These are phyloP conservation scores for Lactarius sanguifluus DNA, from an alignment of 768 basidiomycete genomes.

Conservation along the genomic window DNA sequence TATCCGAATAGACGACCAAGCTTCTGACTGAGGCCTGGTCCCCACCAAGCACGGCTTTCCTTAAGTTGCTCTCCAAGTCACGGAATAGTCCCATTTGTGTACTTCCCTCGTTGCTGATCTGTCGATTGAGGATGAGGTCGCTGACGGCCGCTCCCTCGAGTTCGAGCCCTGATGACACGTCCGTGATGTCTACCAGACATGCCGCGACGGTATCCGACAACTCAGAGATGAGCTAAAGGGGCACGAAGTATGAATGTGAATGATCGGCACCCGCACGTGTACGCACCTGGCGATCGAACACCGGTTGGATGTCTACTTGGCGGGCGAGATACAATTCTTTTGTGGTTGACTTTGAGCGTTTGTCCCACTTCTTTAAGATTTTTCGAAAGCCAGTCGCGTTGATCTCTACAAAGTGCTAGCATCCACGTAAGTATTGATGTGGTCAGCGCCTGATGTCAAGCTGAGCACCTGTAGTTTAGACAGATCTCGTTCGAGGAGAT, in stretches of 20 bases:
- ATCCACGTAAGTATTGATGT: constrained; percentile 25
- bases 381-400: constrained; percentile 97
- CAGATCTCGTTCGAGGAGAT: constrained; percentile 89
- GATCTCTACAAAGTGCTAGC: constrained; percentile 93
- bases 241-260: not conserved
- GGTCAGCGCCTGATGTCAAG: constrained; percentile 14
- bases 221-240: constrained; percentile 82
- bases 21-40: constrained; percentile 64
- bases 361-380: constrained; percentile 98
- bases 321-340: constrained; percentile 95
- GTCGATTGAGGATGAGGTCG: constrained; percentile 67
- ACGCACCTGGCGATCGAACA: constrained; percentile 89
- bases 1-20: constrained; percentile 67
- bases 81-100: constrained; percentile 71
- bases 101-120: constrained; percentile 62
- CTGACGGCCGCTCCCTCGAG: constrained; percentile 78
- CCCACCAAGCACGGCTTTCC: constrained; percentile 65
- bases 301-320: constrained; percentile 98
- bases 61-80: constrained; percentile 86
- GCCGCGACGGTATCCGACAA: constrained; percentile 89
- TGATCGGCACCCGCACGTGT: constrained; percentile 6
- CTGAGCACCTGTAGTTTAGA: constrained; percentile 83
- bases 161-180: constrained; percentile 69
- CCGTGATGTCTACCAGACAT: constrained; percentile 75
- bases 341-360: constrained; percentile 90